phyloP scores from a whole-genome alignment of 331 rosid genomes.

The Malus hybrid region DNA sequence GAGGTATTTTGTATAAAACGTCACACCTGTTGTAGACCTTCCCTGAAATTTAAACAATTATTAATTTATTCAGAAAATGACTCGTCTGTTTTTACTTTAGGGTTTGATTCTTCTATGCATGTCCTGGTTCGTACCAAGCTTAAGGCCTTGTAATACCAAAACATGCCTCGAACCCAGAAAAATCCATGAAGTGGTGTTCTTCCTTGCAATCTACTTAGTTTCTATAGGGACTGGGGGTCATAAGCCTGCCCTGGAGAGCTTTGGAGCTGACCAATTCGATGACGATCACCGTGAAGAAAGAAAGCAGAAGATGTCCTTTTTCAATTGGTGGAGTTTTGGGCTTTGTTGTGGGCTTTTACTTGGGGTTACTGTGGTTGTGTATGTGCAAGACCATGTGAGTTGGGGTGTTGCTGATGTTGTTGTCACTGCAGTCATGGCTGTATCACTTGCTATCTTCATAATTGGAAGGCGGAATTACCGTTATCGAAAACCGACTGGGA shows the following conservation, averaged over 20 bases:
- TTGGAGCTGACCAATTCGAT: slow-evolving; percentile 93
- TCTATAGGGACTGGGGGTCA: slow-evolving; percentile 92
- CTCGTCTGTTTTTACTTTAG: slow-evolving; percentile 19
- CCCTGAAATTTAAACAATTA: too few species aligned
- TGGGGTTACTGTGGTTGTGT: slow-evolving; percentile 79
- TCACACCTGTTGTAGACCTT: too few species aligned
- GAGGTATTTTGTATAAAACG: too few species aligned
- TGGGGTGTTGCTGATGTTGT: slow-evolving; percentile 76
- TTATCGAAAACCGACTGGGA: slow-evolving; percentile 53
- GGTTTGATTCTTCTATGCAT: slow-evolving; percentile 66
- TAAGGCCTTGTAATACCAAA: slow-evolving; percentile 44
- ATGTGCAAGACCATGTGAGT: slow-evolving; percentile 60
- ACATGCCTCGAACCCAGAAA: slow-evolving; percentile 47
- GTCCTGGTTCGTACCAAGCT: slow-evolving; percentile 64
- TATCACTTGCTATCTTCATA: slow-evolving; percentile 51
- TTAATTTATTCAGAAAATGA: not conserved
- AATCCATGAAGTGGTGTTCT: slow-evolving; percentile 64
- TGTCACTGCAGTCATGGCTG: slow-evolving; percentile 48
- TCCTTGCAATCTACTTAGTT: slow-evolving; percentile 62
- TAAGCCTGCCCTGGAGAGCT: slow-evolving; percentile 82
- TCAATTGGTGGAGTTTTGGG: slow-evolving; percentile 90
- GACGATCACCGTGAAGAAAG: slow-evolving; percentile 59
- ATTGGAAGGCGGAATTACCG: slow-evolving; percentile 62
- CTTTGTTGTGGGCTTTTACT: slow-evolving; percentile 66
- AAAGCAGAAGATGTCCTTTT: slow-evolving; percentile 70